Evolutionary conservation across 148 eudicot species (phyloP).

Genomic region (Chenopodium album): DNA sequence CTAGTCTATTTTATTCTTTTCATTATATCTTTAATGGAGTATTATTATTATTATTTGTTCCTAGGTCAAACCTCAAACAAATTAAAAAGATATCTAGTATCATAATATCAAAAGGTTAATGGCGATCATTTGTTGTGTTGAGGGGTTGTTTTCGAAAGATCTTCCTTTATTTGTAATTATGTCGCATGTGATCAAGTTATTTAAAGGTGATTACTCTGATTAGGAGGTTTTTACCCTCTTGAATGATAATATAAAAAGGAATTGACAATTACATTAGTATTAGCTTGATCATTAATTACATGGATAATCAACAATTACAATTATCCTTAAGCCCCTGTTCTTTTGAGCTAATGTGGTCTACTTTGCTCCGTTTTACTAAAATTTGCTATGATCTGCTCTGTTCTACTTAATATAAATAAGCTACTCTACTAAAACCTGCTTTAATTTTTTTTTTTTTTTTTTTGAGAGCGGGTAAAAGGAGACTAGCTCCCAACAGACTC

Average conservation of each 20-base stretch:
- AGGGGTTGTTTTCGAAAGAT: not conserved
- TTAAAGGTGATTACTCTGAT: not conserved
- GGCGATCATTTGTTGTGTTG: not conserved
- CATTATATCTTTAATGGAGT: not conserved
- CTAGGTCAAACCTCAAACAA: not conserved
- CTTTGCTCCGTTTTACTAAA: too few species aligned
- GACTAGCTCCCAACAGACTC: too few species aligned
- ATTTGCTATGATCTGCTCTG: too few species aligned
- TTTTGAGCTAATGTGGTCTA: too few species aligned
- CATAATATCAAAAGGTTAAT: not conserved
- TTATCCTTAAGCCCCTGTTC: too few species aligned
- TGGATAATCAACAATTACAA: too few species aligned
- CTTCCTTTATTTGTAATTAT: not conserved
- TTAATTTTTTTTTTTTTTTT: too few species aligned
- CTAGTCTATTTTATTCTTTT: not conserved
- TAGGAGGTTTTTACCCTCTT: not conserved
- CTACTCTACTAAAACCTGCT: too few species aligned
- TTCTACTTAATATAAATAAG: too few species aligned
- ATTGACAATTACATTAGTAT: too few species aligned
- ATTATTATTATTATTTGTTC: not conserved
- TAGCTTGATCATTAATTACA: slow-evolving; percentile 17
- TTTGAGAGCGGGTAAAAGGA: too few species aligned
- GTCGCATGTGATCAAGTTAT: slow-evolving; percentile 19
- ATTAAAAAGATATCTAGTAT: not conserved
- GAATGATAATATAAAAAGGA: too few species aligned